Percentiles rank a stretch among this genome's conserved stretches.
Conservation (phyloP, 83 land plant genomes). For the Picea engelmannii region DNA sequence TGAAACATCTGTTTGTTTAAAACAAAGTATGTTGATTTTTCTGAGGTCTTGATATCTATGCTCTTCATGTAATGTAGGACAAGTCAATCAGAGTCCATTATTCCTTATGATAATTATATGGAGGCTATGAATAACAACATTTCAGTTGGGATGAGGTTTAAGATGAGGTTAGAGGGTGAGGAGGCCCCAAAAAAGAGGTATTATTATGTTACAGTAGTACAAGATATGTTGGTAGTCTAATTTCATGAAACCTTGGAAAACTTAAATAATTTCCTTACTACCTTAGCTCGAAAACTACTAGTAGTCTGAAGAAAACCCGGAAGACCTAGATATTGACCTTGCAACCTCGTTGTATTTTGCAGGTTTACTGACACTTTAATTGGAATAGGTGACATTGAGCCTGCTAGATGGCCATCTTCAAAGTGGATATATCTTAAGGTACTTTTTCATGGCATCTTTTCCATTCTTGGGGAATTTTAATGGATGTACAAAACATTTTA, state of each 20-base stretch:
- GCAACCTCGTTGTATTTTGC: neutral
- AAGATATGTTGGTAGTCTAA: neutral
- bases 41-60: neutral
- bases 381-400: constrained; percentile 39
- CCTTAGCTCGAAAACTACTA: neutral
- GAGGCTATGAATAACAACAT: constrained; percentile 62
- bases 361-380: constrained; percentile 54
- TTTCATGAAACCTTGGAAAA: neutral
- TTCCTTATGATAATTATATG: constrained; percentile 71
- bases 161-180: constrained; percentile 96
- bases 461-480: neutral
- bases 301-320: neutral
- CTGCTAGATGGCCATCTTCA: constrained; percentile 42
- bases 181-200: constrained; percentile 97
- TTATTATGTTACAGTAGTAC: neutral
- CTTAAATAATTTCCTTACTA: neutral
- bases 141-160: constrained; percentile 92
- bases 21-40: no score
- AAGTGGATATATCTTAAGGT: constrained; percentile 51
- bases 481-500: no score
- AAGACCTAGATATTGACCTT: neutral
- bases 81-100: constrained; percentile 84
- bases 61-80: constrained; percentile 46
- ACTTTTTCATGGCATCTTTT: neutral
- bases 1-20: no score